Conservation (phyloP, 257 asterid genomes). For the Nicotiana tomentosiformis region DNA sequence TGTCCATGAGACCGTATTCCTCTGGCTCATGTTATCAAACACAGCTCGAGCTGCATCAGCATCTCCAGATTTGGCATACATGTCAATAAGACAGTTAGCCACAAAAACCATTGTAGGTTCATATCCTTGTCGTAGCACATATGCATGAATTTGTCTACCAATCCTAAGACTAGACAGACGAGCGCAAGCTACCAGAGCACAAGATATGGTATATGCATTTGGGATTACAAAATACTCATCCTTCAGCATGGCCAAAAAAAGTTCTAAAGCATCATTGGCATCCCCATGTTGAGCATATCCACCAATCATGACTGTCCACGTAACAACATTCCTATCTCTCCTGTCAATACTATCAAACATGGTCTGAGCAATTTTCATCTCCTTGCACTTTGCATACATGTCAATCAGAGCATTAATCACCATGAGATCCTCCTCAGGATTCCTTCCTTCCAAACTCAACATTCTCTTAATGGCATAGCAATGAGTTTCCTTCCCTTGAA, state of each 20-base stretch:
- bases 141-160: slow-evolving; percentile 73
- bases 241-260: slow-evolving; percentile 55
- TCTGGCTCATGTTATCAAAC: slow-evolving; percentile 52
- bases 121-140: slow-evolving; percentile 49
- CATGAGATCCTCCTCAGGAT: slow-evolving; percentile 75
- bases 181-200: slow-evolving; percentile 78
- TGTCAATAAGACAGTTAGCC: slow-evolving; percentile 80
- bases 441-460: slow-evolving; percentile 37
- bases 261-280: slow-evolving; percentile 59
- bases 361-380: slow-evolving; percentile 37
- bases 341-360: slow-evolving; percentile 50
- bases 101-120: slow-evolving; percentile 60
- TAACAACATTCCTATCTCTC: slow-evolving; percentile 61
- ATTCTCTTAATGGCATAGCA: slow-evolving; percentile 44
- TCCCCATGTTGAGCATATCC: slow-evolving; percentile 89
- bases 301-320: slow-evolving; percentile 93
- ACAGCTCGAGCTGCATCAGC: slow-evolving; percentile 64
- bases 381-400: slow-evolving; percentile 79
- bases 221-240: slow-evolving; percentile 43
- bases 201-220: slow-evolving; percentile 70
- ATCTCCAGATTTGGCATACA: slow-evolving; percentile 88
- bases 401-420: slow-evolving; percentile 71
- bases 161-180: slow-evolving; percentile 60
- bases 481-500: slow-evolving; percentile 68
- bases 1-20: slow-evolving; percentile 77